Conservation (phyloP, 352 stramenopile species). For the Blastocystis sp. region DNA sequence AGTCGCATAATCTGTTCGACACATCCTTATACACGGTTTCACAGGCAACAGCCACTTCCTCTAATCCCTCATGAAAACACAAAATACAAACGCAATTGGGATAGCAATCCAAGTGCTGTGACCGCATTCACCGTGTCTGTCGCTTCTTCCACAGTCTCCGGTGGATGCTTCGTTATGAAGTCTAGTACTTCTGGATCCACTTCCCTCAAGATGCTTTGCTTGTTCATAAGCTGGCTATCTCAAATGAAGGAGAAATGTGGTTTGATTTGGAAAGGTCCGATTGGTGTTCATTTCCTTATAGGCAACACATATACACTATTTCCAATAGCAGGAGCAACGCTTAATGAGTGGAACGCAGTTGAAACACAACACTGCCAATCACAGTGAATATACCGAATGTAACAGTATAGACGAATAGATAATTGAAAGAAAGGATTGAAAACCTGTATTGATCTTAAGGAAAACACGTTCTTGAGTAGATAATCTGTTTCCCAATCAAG, state of each 20-base stretch:
- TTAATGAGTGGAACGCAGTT: no score
- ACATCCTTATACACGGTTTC: conserved; percentile 17
- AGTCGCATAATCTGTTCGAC: conserved; percentile 8
- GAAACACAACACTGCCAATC: no score
- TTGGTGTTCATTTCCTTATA: no score
- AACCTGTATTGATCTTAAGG: no score
- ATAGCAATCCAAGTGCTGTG: conserved; percentile 34
- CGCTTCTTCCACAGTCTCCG: neutral
- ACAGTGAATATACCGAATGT: no score
- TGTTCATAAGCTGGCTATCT: no score
- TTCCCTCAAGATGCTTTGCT: neutral
- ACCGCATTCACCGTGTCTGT: neutral
- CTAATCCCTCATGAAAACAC: neutral
- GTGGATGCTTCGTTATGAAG: neutral
- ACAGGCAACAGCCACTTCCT: neutral
- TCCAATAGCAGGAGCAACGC: no score
- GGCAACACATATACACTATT: no score
- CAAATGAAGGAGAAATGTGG: no score
- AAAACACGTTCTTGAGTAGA: neutral
- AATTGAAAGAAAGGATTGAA: no score
- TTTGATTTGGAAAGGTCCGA: no score
- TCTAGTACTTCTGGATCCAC: conserved; percentile 41
- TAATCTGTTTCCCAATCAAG: neutral
- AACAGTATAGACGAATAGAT: no score
- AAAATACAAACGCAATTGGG: neutral